These are phyloP conservation scores for Rhodotorula toruloides DNA, from an alignment of 768 basidiomycete genomes.

Conservation along the genomic window DNA sequence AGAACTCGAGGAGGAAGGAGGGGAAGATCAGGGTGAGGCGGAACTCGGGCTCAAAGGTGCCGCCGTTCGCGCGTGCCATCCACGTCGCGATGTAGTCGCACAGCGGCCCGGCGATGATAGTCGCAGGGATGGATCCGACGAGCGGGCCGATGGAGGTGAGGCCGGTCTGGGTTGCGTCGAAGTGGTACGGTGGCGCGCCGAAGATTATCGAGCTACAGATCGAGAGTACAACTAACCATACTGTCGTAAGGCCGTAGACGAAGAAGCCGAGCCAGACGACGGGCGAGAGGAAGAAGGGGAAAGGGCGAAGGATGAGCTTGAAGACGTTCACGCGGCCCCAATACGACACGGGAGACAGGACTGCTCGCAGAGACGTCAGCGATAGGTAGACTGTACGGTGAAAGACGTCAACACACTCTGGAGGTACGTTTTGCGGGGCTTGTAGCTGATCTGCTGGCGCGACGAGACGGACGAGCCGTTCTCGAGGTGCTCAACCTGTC, in stretches of 20 bases:
- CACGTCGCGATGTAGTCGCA: constrained; percentile 51
- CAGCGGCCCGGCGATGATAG: constrained; percentile 32
- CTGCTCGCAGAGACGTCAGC: constrained; percentile 2
- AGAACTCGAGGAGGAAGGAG: constrained; percentile 51
- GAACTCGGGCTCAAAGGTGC: constrained; percentile 52
- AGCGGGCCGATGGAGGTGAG: constrained; percentile 39
- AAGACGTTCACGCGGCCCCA: constrained; percentile 46
- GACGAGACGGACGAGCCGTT: neutral
- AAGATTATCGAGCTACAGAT: constrained; percentile 38
- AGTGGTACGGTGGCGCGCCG: constrained; percentile 31
- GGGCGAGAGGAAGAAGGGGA: constrained; percentile 51
- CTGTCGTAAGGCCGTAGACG: constrained; percentile 31
- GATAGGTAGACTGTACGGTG: neutral
- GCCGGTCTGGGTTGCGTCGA: constrained; percentile 31
- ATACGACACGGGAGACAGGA: neutral
- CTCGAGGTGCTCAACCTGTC: constrained; percentile 9
- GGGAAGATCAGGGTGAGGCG: constrained; percentile 50
- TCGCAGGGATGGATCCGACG: constrained; percentile 23
- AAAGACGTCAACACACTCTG: neutral
- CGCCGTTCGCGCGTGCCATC: constrained; percentile 51
- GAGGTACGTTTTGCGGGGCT: constrained; percentile 13
- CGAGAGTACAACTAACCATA: constrained; percentile 35
- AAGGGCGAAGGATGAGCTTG: constrained; percentile 50
- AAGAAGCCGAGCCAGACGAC: constrained; percentile 42
- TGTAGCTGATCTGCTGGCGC: neutral